Evolutionary conservation across 1,284 basidiomycete species (phyloP), one percentile per base, ranked within the genome.

Genomic region (Porodaedalea pini): DNA sequence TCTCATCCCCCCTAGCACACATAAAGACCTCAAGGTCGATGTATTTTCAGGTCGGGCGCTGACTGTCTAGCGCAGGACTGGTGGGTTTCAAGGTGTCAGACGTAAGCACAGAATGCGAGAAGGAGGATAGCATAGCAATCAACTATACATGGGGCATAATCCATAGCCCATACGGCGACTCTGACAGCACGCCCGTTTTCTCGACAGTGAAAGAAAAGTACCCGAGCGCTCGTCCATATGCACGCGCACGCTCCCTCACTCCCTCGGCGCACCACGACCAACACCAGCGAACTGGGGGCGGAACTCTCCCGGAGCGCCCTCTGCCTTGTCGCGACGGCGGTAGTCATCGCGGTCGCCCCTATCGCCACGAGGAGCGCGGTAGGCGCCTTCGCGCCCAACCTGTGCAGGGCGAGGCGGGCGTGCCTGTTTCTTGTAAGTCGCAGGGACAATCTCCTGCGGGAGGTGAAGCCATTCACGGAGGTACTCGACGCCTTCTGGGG

Each of bases 381-480:
- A 92, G 32, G 88, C 84, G 69, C 89, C 91, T 40, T 85, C 85
- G 59, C 80, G 84, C 57, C 41, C 27, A 78, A 61, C 73, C 81
- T 57, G 81, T 80, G 66, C 91, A 89, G 63, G 87, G 81, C 62
- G 76, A 70, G 52, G 90, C 87, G 81, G 83, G 74, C 83, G 92
- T 66, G 71, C 88, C 61, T 90, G 89, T 80, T 94, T 96, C 83
- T 95, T 95, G 84, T 95, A 92, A 65, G 94, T 98, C 61, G 90
- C 78, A 63, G 94, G 94, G 60, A 98, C 94, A 69, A 98, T 97
- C 78, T 96, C 93, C 61, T 78, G 77, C 58, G 94, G 94, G 66
- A 97, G 86, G 79, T 96, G 91, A 60, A 97, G 83, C 88, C 87
- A 94, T 77, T 96, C 92, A 66, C 94, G 88, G 73, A 98, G 88